These are phyloP conservation scores for Solanum rostratum DNA, from an alignment of 257 asterid genomes.

Conservation along the genomic window DNA sequence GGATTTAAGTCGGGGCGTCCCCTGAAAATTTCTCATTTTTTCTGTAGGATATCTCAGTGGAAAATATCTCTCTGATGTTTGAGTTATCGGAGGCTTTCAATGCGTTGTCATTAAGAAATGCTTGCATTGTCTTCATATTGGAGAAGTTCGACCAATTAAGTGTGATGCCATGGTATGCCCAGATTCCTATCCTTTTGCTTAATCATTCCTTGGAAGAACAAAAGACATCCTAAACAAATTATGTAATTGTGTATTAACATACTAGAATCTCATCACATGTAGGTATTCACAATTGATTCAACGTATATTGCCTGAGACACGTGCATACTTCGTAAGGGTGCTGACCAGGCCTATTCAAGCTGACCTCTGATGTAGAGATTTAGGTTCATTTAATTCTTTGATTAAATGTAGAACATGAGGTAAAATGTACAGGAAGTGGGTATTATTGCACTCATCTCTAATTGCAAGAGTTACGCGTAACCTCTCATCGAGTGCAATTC, in stretches of 20 bases:
- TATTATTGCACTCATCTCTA: background rate
- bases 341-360: conserved; percentile 47
- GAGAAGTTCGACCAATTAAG: conserved; percentile 63
- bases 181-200: background rate
- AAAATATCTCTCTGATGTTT: conserved; percentile 74
- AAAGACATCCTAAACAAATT: background rate
- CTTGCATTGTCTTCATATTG: conserved; percentile 73
- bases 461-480: background rate
- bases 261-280: conserved; percentile 3
- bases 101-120: conserved; percentile 60
- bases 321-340: conserved; percentile 52
- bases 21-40: conserved; percentile 18
- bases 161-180: conserved; percentile 55
- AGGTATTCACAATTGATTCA: conserved; percentile 72
- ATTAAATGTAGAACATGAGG: conserved; percentile 24
- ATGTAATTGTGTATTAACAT: background rate
- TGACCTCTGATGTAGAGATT: conserved; percentile 28
- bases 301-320: conserved; percentile 73
- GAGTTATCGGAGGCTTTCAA: conserved; percentile 90
- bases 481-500: background rate
- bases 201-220: background rate
- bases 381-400: conserved; percentile 30
- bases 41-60: conserved; percentile 68
- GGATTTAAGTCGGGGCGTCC: background rate
- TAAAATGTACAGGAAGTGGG: conserved; percentile 38